Percentiles rank a stretch among this genome's conserved stretches.
These are phyloP conservation scores for Alectoria sarmentosa DNA, from an alignment of 495 filamentous ascomycete species.

Conservation along the genomic window DNA sequence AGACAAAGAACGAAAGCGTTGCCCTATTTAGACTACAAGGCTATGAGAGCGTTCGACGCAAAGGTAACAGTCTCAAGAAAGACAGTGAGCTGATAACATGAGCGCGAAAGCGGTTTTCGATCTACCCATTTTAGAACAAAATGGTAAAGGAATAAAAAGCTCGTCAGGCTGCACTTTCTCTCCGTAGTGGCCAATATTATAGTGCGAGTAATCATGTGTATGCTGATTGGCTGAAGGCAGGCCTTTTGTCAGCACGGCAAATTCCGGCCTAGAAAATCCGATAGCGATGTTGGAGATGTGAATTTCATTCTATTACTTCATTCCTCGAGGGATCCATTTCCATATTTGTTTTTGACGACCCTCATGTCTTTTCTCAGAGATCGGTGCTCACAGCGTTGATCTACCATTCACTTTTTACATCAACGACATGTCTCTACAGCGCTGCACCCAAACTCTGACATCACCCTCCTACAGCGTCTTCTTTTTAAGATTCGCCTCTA, in stretches of 20 bases:
- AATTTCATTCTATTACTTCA: too few species aligned
- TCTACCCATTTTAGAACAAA: too few species aligned
- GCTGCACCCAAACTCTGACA: conserved; percentile 38
- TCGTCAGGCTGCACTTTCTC: neutral
- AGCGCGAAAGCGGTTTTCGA: neutral
- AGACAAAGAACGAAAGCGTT: neutral
- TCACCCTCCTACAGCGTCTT: conserved; percentile 48
- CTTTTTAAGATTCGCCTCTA: conserved; percentile 42
- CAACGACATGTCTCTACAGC: conserved; percentile 25
- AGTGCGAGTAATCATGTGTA: conserved; percentile 33
- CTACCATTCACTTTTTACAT: neutral
- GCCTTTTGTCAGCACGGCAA: conserved; percentile 10
- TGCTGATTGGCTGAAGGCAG: conserved; percentile 36
- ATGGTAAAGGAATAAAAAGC: too few species aligned
- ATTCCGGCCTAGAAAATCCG: conserved; percentile 3
- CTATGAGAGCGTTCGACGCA: neutral
- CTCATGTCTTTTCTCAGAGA: neutral
- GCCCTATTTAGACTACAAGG: neutral
- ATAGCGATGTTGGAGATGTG: too few species aligned
- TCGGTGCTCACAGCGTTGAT: neutral
- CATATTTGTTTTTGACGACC: neutral
- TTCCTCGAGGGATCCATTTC: too few species aligned
- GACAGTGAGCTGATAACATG: neutral
- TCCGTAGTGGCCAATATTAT: neutral
- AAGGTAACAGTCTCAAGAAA: neutral